Evolutionary conservation across 139 green algal species (phyloP).

Genomic region (Chlorella sp.): DNA sequence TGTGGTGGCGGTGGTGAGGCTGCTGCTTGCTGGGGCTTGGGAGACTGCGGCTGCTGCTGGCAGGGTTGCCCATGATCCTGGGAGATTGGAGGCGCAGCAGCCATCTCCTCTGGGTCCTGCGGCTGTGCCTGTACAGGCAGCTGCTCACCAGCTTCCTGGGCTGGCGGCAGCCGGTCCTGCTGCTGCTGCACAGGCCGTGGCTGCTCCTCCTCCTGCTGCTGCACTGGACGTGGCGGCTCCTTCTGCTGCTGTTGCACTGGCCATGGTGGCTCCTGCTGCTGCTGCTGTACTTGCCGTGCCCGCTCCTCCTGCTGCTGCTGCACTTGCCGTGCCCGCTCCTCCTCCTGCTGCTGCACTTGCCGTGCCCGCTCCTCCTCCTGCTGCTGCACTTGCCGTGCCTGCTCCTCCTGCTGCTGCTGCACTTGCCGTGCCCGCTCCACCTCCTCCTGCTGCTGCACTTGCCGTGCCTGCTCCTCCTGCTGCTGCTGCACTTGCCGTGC

Average conservation of each 20-base stretch:
- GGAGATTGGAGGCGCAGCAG: not conserved
- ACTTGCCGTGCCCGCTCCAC: not conserved
- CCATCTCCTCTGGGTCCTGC: not conserved
- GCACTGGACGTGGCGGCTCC: not conserved
- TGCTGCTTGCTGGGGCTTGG: not conserved
- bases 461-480: no score
- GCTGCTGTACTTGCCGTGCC: not conserved
- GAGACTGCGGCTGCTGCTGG: not conserved
- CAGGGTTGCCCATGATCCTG: not conserved
- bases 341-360: not conserved
- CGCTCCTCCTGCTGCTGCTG: not conserved
- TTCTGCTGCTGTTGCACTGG: not conserved
- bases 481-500: not conserved
- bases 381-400: no score
- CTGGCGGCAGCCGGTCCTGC: not conserved
- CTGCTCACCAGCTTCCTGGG: not conserved
- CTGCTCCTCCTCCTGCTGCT: not conserved
- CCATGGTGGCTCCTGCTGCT: not conserved
- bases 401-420: not conserved
- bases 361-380: not conserved
- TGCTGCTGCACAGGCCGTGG: not conserved
- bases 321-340: no score
- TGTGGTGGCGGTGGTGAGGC: no score
- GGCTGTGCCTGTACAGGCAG: not conserved
- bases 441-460: not conserved